phyloP scores from a whole-genome alignment of 805 yeast species.

The Yarrowia sp. region DNA sequence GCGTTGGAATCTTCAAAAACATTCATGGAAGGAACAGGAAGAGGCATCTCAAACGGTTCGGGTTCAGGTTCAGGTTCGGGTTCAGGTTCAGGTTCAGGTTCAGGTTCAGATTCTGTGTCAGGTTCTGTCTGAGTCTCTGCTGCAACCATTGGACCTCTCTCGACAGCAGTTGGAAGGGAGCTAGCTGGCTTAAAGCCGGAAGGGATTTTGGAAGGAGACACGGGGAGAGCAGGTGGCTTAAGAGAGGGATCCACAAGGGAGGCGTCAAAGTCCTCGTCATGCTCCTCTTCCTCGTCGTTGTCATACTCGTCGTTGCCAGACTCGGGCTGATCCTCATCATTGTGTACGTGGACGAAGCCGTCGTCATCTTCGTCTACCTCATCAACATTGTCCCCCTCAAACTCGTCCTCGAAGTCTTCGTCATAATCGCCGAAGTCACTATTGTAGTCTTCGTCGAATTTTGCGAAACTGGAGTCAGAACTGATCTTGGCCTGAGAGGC shows the following conservation, averaged over 20 bases:
- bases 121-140: conserved; percentile 7
- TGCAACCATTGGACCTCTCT: conserved; percentile 4
- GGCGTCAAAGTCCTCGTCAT: not conserved
- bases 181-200: conserved; percentile 4
- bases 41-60: conserved; percentile 1
- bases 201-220: not conserved
- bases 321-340: not conserved
- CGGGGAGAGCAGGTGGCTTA: not conserved
- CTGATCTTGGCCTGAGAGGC: not conserved
- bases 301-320: not conserved
- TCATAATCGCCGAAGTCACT: not conserved
- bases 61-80: conserved; percentile 16
- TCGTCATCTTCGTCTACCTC: not conserved
- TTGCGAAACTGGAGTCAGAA: not conserved
- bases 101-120: not conserved
- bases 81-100: not conserved
- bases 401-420: conserved; percentile 26
- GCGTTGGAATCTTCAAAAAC: not conserved
- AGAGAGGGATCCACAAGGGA: not conserved
- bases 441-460: conserved; percentile 3
- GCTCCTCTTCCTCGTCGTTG: not conserved
- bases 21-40: not conserved
- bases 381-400: not conserved
- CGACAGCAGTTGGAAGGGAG: not conserved
- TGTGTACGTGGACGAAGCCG: not conserved